Evolutionary conservation across 345 rosid genomes (phyloP), one percentile per base, ranked within the genome.

Genomic region (sweet orange (Citrus sinensis)): DNA sequence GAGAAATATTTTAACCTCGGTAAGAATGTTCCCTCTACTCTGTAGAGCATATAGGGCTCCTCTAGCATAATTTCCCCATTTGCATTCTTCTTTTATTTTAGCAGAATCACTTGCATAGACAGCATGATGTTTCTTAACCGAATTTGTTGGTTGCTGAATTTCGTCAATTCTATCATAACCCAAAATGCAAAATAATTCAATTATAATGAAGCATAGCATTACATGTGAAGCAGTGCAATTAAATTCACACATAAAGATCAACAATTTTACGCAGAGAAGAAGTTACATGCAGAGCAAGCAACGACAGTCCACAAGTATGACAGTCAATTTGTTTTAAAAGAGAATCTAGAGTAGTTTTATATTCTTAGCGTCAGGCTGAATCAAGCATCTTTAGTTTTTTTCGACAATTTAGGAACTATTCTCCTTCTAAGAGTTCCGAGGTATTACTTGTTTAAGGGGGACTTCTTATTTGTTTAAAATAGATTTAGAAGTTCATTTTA

Each of bases 21-120:
- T 74, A 74, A 95, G 83, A 84, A 75, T 56, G 83, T 87, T 81
- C 67, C 92, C 92, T 76, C 85, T 86, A 66, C 78, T 88, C 86
- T 88, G 92, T 65, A 95, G 83, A 7, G 98, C 97, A 89, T 87
- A 92, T 70, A 88, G 77, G 1, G 98, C 99, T 80, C 98, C 98
- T 85, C 94, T 90, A 19, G 96, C 97, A 84, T 93, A 95, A 84
- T 86, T 83, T 69, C 98, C 99, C 99, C 99, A 95, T 35, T 77
- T 46, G 80, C 86, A 78, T 67, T 87, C 87, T 79, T 89, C 92
- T 78, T 77, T 70, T 24, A 74, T 58, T 67, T 81, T 73, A 16
- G 79, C 78, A 69, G 85, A 71, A 79, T 79, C 64, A 82, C 78
- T 86, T 74, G 76, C 78, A 67, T 78, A 75, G 61, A 64, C 76